Evolutionary conservation across 2,329 filamentous ascomycete species (phyloP), one percentile per base, ranked within the genome.

Genomic region (Rhynchosporium graminicola): DNA sequence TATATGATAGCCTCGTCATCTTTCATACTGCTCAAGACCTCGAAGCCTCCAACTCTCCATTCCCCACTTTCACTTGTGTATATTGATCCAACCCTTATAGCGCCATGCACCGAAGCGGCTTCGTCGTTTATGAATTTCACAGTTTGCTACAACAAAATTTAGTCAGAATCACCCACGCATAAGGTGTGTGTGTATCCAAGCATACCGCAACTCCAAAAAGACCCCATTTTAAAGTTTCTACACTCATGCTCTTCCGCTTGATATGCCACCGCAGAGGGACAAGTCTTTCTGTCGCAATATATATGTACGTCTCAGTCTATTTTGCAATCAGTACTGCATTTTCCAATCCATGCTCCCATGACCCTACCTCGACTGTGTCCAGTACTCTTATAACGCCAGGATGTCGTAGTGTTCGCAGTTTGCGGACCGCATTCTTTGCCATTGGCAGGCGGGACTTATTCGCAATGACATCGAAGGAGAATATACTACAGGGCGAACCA

Each of bases 221-320:
- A 0, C 95, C 95, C 95, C 95, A 99, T 85, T 97, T 99, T 54
- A 95, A 86, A 1, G 94, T 98, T 79, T 98, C 95, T 46, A 92
- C 88, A 64, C 87, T 92, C 65, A 98, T 76, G 74, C 91, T 95
- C 79, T 91, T 93, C 69, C 94, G 83, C 78, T 90, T 92, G 52
- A 96, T 88, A 72, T 96, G 88, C 95, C 95, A 98, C 69, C 88
- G 86, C 58, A 99, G 79, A 3, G 95, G 95, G 12, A 88, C 87
- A 9, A 99, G 80, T 67, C 93, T 86, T 79, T 99, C 95, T 29
- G 93, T 98, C 61, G 95, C 92, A 74, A 99, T 92, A 75, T 98
- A 97, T 66, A 99, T 95, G 74, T 95, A 94, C 31, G 90, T 86
- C 68, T 99, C 95, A 72, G 93, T 97, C 90, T 95, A 71, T 65